phyloP scores from a whole-genome alignment of 1,284 basidiomycete species.

The Thelephora terrestris region DNA sequence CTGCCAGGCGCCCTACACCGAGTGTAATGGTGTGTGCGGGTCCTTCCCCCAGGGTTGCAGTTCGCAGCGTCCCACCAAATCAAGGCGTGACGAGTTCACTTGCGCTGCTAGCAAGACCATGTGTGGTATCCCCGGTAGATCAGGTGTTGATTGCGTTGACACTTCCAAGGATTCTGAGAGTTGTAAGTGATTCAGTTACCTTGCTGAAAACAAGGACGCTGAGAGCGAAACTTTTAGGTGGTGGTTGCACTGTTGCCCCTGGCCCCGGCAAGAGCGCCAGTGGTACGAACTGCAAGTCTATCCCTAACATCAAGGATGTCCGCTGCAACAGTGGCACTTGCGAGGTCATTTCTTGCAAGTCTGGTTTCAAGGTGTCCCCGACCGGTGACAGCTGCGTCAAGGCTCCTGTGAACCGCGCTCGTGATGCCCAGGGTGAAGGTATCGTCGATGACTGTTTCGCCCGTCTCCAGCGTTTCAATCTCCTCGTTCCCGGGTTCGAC shows the following conservation, averaged over 20 bases:
- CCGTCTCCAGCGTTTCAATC: neutral
- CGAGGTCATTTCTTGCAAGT: slow-evolving; percentile 19
- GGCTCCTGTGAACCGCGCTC: neutral
- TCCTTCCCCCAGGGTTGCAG: slow-evolving; percentile 12
- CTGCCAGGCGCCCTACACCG: slow-evolving; percentile 8
- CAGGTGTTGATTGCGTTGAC: slow-evolving; percentile 23
- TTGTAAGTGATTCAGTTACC: slow-evolving; percentile 16
- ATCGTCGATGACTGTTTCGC: neutral
- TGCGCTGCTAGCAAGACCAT: slow-evolving; percentile 9
- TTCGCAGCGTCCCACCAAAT: slow-evolving; percentile 10
- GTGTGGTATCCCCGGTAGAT: slow-evolving; percentile 16
- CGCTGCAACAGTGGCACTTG: slow-evolving; percentile 22
- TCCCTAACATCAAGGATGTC: slow-evolving; percentile 21
- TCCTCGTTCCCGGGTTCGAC: neutral
- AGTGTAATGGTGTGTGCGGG: slow-evolving; percentile 14
- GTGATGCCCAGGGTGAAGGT: neutral
- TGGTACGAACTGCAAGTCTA: slow-evolving; percentile 24
- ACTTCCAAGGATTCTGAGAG: slow-evolving; percentile 18
- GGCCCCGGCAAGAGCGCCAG: slow-evolving; percentile 9
- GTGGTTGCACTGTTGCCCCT: slow-evolving; percentile 21
- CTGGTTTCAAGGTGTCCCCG: slow-evolving; percentile 16
- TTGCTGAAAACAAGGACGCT: neutral
- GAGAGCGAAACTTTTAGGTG: slow-evolving; percentile 15
- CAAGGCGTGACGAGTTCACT: slow-evolving; percentile 3
- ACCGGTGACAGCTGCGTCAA: slow-evolving; percentile 9